Conservation (phyloP, 2,329 filamentous ascomycete species). For the Aspergillus sp. region DNA sequence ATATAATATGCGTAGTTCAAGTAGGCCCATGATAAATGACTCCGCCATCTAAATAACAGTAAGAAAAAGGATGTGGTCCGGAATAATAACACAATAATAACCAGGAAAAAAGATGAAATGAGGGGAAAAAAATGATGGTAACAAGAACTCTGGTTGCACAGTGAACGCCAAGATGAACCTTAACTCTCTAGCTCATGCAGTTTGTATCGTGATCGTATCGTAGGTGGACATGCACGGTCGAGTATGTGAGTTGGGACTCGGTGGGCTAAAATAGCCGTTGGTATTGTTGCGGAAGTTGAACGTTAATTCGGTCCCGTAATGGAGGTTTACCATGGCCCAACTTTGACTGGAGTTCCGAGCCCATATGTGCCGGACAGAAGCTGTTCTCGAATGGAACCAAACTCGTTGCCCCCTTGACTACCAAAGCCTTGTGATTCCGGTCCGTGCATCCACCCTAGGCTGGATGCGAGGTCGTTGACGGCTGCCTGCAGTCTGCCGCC, state of each 20-base stretch:
- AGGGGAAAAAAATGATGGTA: constrained; percentile 12
- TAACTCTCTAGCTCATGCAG: constrained; percentile 44
- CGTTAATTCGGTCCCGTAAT: constrained; percentile 7
- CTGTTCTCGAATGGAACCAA: constrained; percentile 55
- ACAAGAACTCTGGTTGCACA: constrained; percentile 31
- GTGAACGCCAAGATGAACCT: constrained; percentile 41
- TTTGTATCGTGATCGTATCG: constrained; percentile 47
- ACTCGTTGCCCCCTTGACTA: constrained; percentile 38
- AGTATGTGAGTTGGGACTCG: constrained; percentile 21
- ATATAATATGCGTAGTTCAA: constrained; percentile 3
- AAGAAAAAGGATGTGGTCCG: neutral
- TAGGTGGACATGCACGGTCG: constrained; percentile 35
- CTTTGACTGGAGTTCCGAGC: constrained; percentile 53
- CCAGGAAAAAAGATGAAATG: constrained; percentile 8
- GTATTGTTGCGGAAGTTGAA: constrained; percentile 10
- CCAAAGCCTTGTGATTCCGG: constrained; percentile 28
- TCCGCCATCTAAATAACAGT: constrained; percentile 10
- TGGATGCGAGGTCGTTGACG: constrained; percentile 71
- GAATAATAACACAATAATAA: constrained; percentile 16
- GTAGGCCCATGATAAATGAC: neutral
- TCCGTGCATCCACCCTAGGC: constrained; percentile 75
- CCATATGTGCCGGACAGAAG: constrained; percentile 59
- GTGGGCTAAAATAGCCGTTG: constrained; percentile 1
- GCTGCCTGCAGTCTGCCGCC: constrained; percentile 78
- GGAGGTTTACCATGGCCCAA: constrained; percentile 54